Evolutionary conservation across 805 yeast species (phyloP), one percentile per base, ranked within the genome.

Genomic region (Saturnispora saitoi): DNA sequence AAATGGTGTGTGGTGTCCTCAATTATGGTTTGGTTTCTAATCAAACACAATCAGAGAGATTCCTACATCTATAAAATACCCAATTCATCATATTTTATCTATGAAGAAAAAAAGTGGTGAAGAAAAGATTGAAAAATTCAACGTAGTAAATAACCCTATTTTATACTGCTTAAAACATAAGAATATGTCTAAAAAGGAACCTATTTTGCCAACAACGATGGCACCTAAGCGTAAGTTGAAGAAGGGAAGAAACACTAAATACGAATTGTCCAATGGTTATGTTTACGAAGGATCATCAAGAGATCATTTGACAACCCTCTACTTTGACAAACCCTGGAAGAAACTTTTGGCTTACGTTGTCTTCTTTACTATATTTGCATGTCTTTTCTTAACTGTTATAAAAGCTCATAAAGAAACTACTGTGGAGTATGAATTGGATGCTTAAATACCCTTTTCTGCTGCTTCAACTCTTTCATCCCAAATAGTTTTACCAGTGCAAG

Each of bases 391-490:
- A 3, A 40, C 40, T 5, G 54, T 51, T 2, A 36, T 53, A 11
- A 36, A 50, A 29, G 30, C 24, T 10, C 42, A 45, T 3, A 31
- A 42, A 28, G 40, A 41, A 5, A 17, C 42, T 2, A 15, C 26
- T 5, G 15, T 43, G 5, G 51, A 47, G 3, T 55, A 46, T 32
- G 56, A 50, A 34, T 22, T 54, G 29, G 57, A 53, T 26, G 11
- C 26, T 20, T 51, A 60, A 22, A 78, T 64, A 7, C 93, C 93
- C 54, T 76, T 76, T 4, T 63, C 54, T 31, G 78, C 63, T 1
- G 95, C 95, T 59, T 88, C 96, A 44, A 70, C 65, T 48, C 97
- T 73, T 65, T 91, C 99, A 63, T 93, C 89, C 98, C 99, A 91
- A 24, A 91, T 79, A 0, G 96, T 86, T 72, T 89, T 88, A 15